phyloP scores from a whole-genome alignment of 164 flowering plant species.

The Brasenia schreberi region DNA sequence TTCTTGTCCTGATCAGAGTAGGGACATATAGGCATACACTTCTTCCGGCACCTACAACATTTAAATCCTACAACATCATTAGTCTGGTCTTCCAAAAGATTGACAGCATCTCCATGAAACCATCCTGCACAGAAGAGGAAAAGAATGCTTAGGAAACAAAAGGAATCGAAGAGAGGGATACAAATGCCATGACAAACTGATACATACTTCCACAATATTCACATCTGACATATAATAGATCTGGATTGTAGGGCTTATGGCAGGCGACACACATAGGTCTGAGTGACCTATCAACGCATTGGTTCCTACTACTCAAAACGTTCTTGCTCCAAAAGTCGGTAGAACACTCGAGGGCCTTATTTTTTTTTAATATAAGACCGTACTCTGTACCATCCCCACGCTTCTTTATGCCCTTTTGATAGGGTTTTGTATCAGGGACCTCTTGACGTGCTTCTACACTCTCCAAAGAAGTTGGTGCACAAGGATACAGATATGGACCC shows the following conservation, averaged over 20 bases:
- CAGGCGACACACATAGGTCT: slow-evolving; percentile 52
- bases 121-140: slow-evolving; percentile 43
- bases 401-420: slow-evolving; percentile 13
- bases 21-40: slow-evolving; percentile 57
- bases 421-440: slow-evolving; percentile 13
- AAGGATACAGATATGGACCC: neutral
- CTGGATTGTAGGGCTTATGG: slow-evolving; percentile 49
- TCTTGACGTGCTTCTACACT: slow-evolving; percentile 10
- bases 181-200: neutral
- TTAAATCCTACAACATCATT: slow-evolving; percentile 60
- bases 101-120: slow-evolving; percentile 90
- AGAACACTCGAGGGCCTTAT: slow-evolving; percentile 31
- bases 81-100: slow-evolving; percentile 58
- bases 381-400: slow-evolving; percentile 10
- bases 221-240: slow-evolving; percentile 69
- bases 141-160: neutral
- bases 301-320: slow-evolving; percentile 38
- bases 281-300: slow-evolving; percentile 6
- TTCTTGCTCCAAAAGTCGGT: slow-evolving; percentile 38
- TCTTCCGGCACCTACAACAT: slow-evolving; percentile 85
- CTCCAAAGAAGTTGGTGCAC: slow-evolving; percentile 9
- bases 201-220: slow-evolving; percentile 63
- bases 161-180: neutral
- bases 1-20: slow-evolving; percentile 17
- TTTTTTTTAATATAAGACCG: slow-evolving; percentile 60